Evolutionary conservation across 495 filamentous ascomycete species (phyloP), one percentile per base, ranked within the genome.

Genomic region (Penicillium longicatenatum): DNA sequence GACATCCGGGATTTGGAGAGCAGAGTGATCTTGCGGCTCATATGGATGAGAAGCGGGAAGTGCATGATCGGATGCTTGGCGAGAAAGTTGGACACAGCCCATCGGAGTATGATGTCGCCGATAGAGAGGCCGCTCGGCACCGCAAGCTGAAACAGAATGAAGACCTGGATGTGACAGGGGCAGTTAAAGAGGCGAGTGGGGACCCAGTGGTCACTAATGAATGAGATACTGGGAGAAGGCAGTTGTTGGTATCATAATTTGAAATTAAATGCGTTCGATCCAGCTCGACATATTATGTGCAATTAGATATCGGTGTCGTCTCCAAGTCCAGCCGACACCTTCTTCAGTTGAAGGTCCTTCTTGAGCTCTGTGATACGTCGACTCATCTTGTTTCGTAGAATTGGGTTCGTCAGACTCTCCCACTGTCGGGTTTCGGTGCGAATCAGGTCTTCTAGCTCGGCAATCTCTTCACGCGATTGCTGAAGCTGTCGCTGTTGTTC

Each of bases 301-400:
- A 30, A 31, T 45, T 21, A 54, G 5, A 54, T 46, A 54, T 54
- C 52, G 6, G 52, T 46, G 21, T 55, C 53, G 43, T 55, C 53
- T 29, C 42, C 29, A 39, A 74, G 68, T 44, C 80, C 80, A 43
- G 79, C 63, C 22, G 78, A 79, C 43, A 76, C 75, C 66, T 78
- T 77, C 61, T 80, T 83, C 29, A 81, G 55, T 21, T 72, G 71
- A 47, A 83, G 62, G 48, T 81, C 79, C 52, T 69, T 70, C 63
- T 80, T 77, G 24, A 81, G 61, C 39, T 76, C 67, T 39, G 78
- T 75, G 47, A 83, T 78, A 5, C 75, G 76, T 46, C 71, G 72
- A 46, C 73, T 69, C 60, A 82, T 68, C 64, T 81, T 85, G 69
- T 63, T 75, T 67, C 66, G 82, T 67, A 83, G 56, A 64, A 82